Base-by-base conservation (phyloP, 2,329 filamentous ascomycete species). In the Penicillium sp. region DNA sequence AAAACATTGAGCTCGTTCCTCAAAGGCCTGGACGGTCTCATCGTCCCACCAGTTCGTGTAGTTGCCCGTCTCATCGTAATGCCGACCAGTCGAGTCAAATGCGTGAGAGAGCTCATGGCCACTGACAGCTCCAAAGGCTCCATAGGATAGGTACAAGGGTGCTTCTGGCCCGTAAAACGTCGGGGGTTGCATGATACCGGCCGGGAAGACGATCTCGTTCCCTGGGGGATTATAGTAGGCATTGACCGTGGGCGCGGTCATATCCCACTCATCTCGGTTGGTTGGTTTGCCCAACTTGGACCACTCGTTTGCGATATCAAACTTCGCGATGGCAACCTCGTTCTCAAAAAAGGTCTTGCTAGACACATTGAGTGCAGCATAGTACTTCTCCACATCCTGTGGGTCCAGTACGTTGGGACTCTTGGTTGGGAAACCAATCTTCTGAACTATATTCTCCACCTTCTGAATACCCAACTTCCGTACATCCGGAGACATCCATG, bases 31-130 rank as follows among this genome's bases (percentile, higher is more conserved):
- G 3, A 86, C 77, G 1, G 86, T 89, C 35, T 75, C 68, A 9
- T 86, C 76, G 16, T 84, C 83, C 86, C 86, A 90, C 87, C 87
- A 90, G 58, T 86, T 80, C 0, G 82, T 86, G 66, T 82, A 84
- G 65, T 86, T 87, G 22, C 86, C 87, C 43, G 82, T 84, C 62
- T 86, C 77, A 64, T 90, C 85, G 62, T 85, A 89, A 63, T 86
- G 81, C 19, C 85, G 80, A 9, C 87, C 87, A 0, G 80, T 83
- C 33, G 82, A 86, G 69, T 90, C 88, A 64, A 90, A 90, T 13
- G 85, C 87, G 57, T 90, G 88, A 3, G 84, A 86, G 8, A 90
- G 79, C 69, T 90, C 87, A 65, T 90, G 88, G 2, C 87, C 88
- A 9, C 84, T 84, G 2, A 89, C 82, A 1, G 84, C 81, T 0